Base-by-base conservation (phyloP, 306 rosid species). In the Lathyrus aphaca region DNA sequence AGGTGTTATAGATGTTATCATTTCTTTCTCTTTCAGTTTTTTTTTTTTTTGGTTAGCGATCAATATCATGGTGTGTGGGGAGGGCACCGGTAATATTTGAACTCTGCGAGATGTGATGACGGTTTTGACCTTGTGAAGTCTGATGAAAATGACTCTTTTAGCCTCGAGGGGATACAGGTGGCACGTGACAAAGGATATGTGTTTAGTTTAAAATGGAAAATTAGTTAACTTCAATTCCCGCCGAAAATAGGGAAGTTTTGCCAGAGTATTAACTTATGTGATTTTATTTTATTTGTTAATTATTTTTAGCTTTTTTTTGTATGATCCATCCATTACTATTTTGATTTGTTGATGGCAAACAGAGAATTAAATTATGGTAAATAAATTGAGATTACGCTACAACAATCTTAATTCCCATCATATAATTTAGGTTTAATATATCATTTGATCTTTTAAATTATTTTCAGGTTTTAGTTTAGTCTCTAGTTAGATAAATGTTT, bases 171-270 rank as follows among this genome's bases (percentile, higher is more conserved):
- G 0, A 17, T 21, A 17, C 53, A 11, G 4, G 14, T 29, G 39
- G 16, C 65, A 19, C 80, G 73, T 63, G 64, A 64, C 53, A 11
- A 16, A 21, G 13, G 25, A 10, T 8, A 17, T 7, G 5, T 25
- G 44, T 56, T 44, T 53, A 48, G 21, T 32, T 56, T 37, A 49
- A 55, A 53, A 70, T 2, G 11, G 13, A 70, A 16, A 14, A n/a
- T 13, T 58, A n/a, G 10, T 48, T 49, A 71, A 72, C 78, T 37
- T 53, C 55, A 37, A 11, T 72, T 72, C 84, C 79, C 84, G 79
- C 84, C 38, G 44, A 66, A 71, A 11, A n/a, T 5, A 15, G 14
- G 40, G 1, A 40, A 14, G 18, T 61, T 61, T 61, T 61, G 30
- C 32, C 13, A 10, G 2, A 7, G 27, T 2, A 23, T 23, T 23